A percentile compares a stretch with the other conserved stretches of the same genome.
phyloP scores from a whole-genome alignment of 495 filamentous ascomycete genomes.

The Astrocystis sublimbata region DNA sequence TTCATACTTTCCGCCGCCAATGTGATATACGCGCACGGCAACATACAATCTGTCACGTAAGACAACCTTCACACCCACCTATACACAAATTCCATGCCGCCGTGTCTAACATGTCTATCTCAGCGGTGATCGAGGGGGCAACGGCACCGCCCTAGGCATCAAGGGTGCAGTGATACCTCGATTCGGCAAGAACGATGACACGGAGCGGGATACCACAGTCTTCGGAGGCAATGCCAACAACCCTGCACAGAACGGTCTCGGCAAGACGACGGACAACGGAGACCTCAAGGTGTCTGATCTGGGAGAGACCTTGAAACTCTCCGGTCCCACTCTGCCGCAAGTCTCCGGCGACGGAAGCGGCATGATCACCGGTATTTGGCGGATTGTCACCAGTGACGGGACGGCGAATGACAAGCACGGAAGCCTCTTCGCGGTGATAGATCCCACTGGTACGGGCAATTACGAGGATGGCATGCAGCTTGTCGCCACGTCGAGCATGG shows the following conservation, averaged over 20 bases:
- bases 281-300: slow-evolving; percentile 5
- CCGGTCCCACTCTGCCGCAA: slow-evolving; percentile 13
- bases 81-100: background rate
- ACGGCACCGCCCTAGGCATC: slow-evolving; percentile 14
- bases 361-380: slow-evolving; percentile 11
- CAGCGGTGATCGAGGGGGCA: slow-evolving; percentile 16
- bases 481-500: slow-evolving; percentile 7
- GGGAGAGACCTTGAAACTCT: slow-evolving; percentile 4
- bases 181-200: slow-evolving; percentile 12
- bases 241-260: slow-evolving; percentile 8
- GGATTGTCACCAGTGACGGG: slow-evolving; percentile 10
- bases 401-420: slow-evolving; percentile 15
- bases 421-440: slow-evolving; percentile 12
- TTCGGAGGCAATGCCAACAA: slow-evolving; percentile 14
- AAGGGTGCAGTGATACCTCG: slow-evolving; percentile 9
- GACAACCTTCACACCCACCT: no score
- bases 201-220: slow-evolving; percentile 14
- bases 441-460: slow-evolving; percentile 10
- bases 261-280: slow-evolving; percentile 15
- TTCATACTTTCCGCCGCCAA: slow-evolving; percentile 6
- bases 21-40: slow-evolving; percentile 11
- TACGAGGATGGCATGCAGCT: slow-evolving; percentile 12
- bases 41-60: slow-evolving; percentile 17
- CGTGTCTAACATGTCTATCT: background rate
- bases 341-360: slow-evolving; percentile 14